Base-by-base conservation (phyloP, 805 yeast species). In the Alloascoidea africana region DNA sequence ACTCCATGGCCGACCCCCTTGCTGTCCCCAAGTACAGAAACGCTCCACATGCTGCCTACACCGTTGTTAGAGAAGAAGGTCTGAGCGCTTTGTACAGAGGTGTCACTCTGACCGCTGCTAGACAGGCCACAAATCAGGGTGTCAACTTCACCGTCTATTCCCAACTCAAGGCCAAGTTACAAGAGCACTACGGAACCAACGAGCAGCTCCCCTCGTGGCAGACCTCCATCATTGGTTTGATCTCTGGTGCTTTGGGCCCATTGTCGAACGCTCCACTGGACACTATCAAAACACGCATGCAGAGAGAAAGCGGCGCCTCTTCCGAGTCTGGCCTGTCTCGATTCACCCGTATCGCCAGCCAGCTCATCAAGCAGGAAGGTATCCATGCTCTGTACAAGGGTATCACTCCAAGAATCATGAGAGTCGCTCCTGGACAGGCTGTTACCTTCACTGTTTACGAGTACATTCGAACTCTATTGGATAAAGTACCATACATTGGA, bases 371-470 rank as follows among this genome's bases (percentile, higher is more conserved):
- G 55, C 94, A 85, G 64, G 95, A 86, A 62, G 98, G 98, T 48
- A 63, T 76, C 47, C 67, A 70, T 39, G 93, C 95, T 33, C 70
- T 89, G 56, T 89, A 89, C 67, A 84, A 89, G 56, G 98, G 98
- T 63, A 89, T 89, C 55, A 86, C 96, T 16, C 98, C 98, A 49
- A 79, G 98, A 65, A 89, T 89, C 49, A 87, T 89, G 94, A 80
- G 98, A 64, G 98, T 89, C 38, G 98, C 98, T 8, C 96, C 98
- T 16, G 98, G 98, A 44, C 98, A 89, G 63, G 96, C 97, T 39
- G 97, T 89, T 40, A 91, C 96, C 14, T 89, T 89, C 64, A 91
- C 97, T 4, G 95, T 91, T 34, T 89, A 89, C 60, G 98, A 89
- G 63, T 79, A 68, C 54, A 81, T 85, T 55, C 80, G 86, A 59